These are phyloP conservation scores for Cicer cuneatum DNA, from an alignment of 306 rosid genomes.

Conservation along the genomic window DNA sequence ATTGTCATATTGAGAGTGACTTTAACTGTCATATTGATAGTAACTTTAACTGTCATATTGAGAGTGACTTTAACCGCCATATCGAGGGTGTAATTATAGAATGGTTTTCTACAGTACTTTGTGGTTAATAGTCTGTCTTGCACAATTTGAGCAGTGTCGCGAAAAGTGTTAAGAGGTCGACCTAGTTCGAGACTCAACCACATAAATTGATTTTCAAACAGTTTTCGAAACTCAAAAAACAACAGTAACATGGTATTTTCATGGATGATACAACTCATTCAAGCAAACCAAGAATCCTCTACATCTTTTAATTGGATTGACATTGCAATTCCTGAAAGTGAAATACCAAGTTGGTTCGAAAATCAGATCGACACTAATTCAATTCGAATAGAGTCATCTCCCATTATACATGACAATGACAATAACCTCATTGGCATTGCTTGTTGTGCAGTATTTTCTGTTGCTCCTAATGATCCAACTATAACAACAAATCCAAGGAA, in stretches of 20 bases:
- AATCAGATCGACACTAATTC: not conserved
- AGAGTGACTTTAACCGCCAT: no score
- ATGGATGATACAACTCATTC: conserved; percentile 15
- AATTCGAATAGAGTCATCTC: not conserved
- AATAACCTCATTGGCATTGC: not conserved
- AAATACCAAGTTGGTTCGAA: conserved; percentile 5
- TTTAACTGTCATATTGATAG: no score
- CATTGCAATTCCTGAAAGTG: not conserved
- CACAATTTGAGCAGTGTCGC: no score
- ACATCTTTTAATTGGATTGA: not conserved
- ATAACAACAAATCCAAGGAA: not conserved
- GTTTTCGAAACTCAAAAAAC: no score
- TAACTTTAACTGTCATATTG: no score
- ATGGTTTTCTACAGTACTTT: no score
- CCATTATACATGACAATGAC: not conserved
- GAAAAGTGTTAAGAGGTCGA: no score
- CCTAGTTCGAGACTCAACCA: no score
- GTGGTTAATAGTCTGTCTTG: no score
- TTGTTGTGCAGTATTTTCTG: conserved; percentile 6
- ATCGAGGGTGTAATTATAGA: no score
- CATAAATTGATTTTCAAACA: no score
- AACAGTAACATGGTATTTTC: not conserved
- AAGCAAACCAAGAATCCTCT: not conserved
- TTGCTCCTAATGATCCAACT: not conserved
- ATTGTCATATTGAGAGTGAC: no score